phyloP scores from a whole-genome alignment of 2,329 filamentous ascomycete genomes.

The Xylariaceae sp. region DNA sequence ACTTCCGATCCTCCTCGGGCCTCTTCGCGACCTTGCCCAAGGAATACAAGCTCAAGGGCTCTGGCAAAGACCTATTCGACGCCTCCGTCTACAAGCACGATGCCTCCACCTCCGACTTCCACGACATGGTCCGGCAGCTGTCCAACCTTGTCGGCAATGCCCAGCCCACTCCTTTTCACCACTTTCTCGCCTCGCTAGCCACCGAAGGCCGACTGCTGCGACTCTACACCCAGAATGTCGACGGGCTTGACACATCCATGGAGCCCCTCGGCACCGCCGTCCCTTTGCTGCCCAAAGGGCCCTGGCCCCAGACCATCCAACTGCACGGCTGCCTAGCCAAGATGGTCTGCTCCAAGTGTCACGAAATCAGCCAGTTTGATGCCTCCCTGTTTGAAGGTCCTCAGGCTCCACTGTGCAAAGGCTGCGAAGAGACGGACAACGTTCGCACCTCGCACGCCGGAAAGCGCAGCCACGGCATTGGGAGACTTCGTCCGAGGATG shows the following conservation, averaged over 20 bases:
- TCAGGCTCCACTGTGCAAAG: constrained; percentile 73
- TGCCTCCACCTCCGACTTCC: constrained; percentile 83
- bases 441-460: constrained; percentile 73
- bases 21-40: constrained; percentile 82
- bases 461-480: constrained; percentile 90
- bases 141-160: constrained; percentile 75
- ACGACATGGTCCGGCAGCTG: constrained; percentile 91
- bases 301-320: constrained; percentile 92
- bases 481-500: constrained; percentile 84
- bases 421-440: constrained; percentile 71
- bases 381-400: constrained; percentile 79
- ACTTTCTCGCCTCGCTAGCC: constrained; percentile 85
- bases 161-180: constrained; percentile 84
- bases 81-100: constrained; percentile 96
- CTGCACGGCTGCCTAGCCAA: constrained; percentile 90
- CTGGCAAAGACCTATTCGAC: constrained; percentile 94
- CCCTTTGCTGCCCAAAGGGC: constrained; percentile 77
- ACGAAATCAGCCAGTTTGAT: constrained; percentile 72
- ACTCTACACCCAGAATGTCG: constrained; percentile 95
- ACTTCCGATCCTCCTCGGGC: constrained; percentile 89
- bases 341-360: constrained; percentile 96
- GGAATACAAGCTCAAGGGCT: constrained; percentile 87
- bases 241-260: constrained; percentile 86
- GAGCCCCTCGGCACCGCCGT: constrained; percentile 76
- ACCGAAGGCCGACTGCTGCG: constrained; percentile 83